Conservation (phyloP, 768 basidiomycete species). For the Phaeotremella fagi region DNA sequence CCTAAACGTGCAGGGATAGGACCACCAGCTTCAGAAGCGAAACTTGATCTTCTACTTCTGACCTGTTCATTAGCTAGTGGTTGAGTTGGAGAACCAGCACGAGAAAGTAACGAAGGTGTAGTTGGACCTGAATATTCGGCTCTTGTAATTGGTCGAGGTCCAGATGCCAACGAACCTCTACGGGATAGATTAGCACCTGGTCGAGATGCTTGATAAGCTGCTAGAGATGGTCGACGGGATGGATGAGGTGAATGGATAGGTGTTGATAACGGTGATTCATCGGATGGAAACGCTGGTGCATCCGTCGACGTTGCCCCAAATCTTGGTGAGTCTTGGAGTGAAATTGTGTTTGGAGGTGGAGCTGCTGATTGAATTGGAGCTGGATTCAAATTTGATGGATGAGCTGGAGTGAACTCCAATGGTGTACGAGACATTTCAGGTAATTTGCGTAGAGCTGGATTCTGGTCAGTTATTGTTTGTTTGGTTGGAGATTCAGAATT, state of each 20-base stretch:
- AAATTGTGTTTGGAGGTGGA: neutral
- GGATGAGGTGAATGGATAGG: constrained; percentile 9
- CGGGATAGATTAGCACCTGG: constrained; percentile 12
- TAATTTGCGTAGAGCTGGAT: no score
- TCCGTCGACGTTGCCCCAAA: neutral
- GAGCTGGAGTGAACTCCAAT: neutral
- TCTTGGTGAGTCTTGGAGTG: neutral
- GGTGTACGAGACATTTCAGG: neutral
- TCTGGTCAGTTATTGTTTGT: no score
- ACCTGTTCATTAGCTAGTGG: constrained; percentile 34
- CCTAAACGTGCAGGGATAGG: constrained; percentile 1
- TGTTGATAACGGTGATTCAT: constrained; percentile 9
- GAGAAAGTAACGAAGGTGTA: constrained; percentile 39
- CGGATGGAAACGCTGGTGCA: constrained; percentile 19
- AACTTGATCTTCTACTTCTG: constrained; percentile 9
- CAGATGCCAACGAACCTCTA: constrained; percentile 25
- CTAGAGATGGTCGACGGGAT: constrained; percentile 25
- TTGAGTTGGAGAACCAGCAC: constrained; percentile 44
- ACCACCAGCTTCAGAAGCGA: constrained; percentile 3
- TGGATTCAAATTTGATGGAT: neutral
- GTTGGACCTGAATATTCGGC: constrained; percentile 26
- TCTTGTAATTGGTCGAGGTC: constrained; percentile 28
- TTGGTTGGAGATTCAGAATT: no score
- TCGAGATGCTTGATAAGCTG: neutral
- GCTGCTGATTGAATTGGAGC: neutral